A percentile compares a stretch with the other conserved stretches of the same genome.
Evolutionary conservation across 1,284 basidiomycete genomes (phyloP).

Genomic region (Xerocomus nothofagi): DNA sequence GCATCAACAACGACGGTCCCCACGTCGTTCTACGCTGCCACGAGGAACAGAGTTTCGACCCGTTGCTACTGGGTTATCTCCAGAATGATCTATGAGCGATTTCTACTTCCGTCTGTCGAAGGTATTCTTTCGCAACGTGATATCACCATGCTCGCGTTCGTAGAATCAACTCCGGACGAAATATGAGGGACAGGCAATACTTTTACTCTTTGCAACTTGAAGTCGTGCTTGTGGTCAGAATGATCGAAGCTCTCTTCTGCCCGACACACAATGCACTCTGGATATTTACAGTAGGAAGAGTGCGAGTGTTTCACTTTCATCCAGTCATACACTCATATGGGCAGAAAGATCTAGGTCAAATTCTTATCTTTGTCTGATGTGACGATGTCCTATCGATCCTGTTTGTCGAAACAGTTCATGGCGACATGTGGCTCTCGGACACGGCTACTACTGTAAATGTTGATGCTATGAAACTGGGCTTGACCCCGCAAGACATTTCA

Average conservation of each 20-base stretch:
- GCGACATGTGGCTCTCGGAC: slow-evolving; percentile 3
- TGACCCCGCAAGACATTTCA: slow-evolving; percentile 14
- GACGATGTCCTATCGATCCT: background rate
- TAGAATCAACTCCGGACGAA: slow-evolving; percentile 17
- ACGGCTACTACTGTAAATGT: slow-evolving; percentile 15
- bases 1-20: too few species aligned
- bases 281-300: slow-evolving; percentile 17
- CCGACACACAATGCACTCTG: background rate
- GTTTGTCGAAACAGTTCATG: background rate
- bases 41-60: slow-evolving; percentile 11
- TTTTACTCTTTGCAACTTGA: slow-evolving; percentile 10
- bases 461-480: slow-evolving; percentile 11
- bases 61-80: slow-evolving; percentile 3
- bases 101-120: slow-evolving; percentile 2
- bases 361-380: background rate
- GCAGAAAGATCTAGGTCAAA: slow-evolving; percentile 10
- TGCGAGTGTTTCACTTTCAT: background rate
- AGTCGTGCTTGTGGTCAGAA: slow-evolving; percentile 4
- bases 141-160: background rate
- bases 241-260: background rate
- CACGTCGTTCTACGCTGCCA: slow-evolving; percentile 16
- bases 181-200: slow-evolving; percentile 8
- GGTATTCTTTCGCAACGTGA: slow-evolving; percentile 8
- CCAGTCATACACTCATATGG: background rate
- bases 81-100: slow-evolving; percentile 3